Base-by-base conservation (phyloP, 1,284 basidiomycete genomes). In the Ceratobasidium sp. region DNA sequence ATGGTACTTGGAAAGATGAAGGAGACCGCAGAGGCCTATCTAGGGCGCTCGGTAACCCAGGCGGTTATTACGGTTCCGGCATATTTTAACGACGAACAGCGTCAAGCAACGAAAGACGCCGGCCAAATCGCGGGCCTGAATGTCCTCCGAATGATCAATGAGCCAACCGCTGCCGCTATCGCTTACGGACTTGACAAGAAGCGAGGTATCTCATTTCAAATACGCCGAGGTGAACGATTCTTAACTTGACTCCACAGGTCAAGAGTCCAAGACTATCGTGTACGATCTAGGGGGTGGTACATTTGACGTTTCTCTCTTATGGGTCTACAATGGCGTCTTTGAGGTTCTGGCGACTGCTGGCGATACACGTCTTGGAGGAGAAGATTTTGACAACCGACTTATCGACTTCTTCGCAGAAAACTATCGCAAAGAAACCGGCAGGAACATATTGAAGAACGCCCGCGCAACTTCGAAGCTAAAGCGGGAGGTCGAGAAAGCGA, bases 21-120 rank as follows among this genome's bases (percentile, higher is more conserved):
- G 86, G 88, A 89, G 84, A 88, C 87, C 71, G 88, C 89, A 71
- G 88, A 89, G 84, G 86, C 88, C 52, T 89, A 89, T 84, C 85
- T 89, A 74, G 88, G 88, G 74, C 84, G 87, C 83, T 87, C 87
- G 82, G 88, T 90, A 82, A 88, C 86, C 71, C 87, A 89, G 84
- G 86, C 89, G 79, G 89, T 89, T 78, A 86, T 90, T 80, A 90
- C 88, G 65, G 88, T 89, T 77, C 87, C 87, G 77, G 86, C 88
- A 80, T 88, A 89, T 85, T 89, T 89, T 84, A 89, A 89, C 85
- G 88, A 89, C 83, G 86, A 88, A 79, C 88, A 89, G 82, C 87
- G 88, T 82, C 87, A 87, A 80, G 88, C 88, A 40, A 89, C 88
- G 82, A 89, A 51, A n/a, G 88, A 89, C 81, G 88, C 88, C 80